Percentiles rank a stretch among this genome's conserved stretches.
phyloP scores from a whole-genome alignment of 2,329 filamentous ascomycete species.

The Rhinocladiella similis region DNA sequence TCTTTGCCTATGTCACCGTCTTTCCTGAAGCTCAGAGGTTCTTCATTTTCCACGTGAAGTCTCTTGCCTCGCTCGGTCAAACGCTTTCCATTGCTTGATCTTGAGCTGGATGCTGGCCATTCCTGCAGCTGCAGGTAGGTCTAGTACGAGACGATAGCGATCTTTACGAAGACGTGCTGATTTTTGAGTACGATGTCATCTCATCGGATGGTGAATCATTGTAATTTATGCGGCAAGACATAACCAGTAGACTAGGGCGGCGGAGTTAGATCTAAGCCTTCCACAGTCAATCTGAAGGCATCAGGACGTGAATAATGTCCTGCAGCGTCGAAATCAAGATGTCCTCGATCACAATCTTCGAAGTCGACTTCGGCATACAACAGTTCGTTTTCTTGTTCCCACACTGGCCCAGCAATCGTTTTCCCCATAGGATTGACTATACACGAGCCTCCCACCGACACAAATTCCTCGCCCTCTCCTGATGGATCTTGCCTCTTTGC shows the following conservation, averaged over 20 bases:
- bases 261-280: constrained; percentile 60
- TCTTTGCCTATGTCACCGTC: neutral
- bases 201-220: constrained; percentile 20
- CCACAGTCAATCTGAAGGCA: constrained; percentile 60
- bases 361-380: constrained; percentile 76
- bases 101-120: constrained; percentile 42
- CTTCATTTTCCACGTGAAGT: constrained; percentile 30
- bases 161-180: constrained; percentile 36
- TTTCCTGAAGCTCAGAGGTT: neutral
- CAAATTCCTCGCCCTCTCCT: constrained; percentile 45
- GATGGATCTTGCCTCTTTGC: neutral
- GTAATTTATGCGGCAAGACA: constrained; percentile 32
- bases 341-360: constrained; percentile 79
- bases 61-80: constrained; percentile 55
- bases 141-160: constrained; percentile 51
- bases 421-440: constrained; percentile 79
- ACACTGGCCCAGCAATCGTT: constrained; percentile 77
- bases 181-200: constrained; percentile 54
- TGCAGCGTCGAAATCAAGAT: constrained; percentile 79
- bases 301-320: constrained; percentile 81
- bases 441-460: constrained; percentile 75
- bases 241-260: constrained; percentile 46
- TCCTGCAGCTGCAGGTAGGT: constrained; percentile 25
- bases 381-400: constrained; percentile 71
- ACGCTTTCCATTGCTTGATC: constrained; percentile 34